Evolutionary conservation across 345 rosid species (phyloP).

Genomic region (Psidium guajava): DNA sequence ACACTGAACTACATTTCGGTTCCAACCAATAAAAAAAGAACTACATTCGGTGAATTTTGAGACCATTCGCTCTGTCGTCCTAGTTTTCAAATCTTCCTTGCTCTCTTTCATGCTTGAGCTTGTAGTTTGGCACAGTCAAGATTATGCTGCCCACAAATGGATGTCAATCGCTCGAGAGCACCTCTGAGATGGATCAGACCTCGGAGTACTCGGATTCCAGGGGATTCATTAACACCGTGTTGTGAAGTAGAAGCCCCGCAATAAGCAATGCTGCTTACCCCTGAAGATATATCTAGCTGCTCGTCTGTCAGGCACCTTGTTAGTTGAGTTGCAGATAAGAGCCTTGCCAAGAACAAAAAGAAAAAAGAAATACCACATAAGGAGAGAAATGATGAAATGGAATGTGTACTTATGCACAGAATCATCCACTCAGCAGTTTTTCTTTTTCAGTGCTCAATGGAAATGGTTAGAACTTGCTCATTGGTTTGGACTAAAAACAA

Average conservation of each 20-base stretch:
- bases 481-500: not conserved
- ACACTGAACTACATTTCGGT: not conserved
- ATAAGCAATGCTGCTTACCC: not conserved
- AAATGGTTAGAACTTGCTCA: not conserved
- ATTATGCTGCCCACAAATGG: not conserved
- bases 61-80: not conserved
- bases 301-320: not conserved
- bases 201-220: not conserved
- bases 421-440: not conserved
- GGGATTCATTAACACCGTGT: not conserved
- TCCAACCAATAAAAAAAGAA: too few species aligned
- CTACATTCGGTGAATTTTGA: not conserved
- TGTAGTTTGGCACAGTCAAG: not conserved
- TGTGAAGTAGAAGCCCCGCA: not conserved
- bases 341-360: not conserved
- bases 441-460: not conserved
- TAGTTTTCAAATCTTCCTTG: not conserved
- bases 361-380: not conserved
- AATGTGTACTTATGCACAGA: not conserved
- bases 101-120: not conserved
- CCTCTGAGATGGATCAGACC: not conserved
- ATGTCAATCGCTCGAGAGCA: not conserved
- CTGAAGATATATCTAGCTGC: not conserved
- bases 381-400: not conserved
- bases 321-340: not conserved